Evolutionary conservation across 2,329 filamentous ascomycete genomes (phyloP).

Genomic region (Aspergillus pseudoglaucus): DNA sequence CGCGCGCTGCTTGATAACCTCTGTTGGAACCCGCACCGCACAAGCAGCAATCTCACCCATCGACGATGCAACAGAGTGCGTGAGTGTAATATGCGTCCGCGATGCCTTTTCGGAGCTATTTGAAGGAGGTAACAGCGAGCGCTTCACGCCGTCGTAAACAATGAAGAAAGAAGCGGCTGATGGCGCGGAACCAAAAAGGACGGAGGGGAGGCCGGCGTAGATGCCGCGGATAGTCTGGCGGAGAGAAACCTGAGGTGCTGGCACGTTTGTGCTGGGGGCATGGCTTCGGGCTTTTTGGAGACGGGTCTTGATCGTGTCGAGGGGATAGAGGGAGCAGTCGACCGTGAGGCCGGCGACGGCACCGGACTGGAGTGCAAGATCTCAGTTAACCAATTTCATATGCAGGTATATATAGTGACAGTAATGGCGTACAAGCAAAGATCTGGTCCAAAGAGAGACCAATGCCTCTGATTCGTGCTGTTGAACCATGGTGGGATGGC

Average conservation of each 20-base stretch:
- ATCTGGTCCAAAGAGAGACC: slow-evolving; percentile 40
- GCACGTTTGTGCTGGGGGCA: slow-evolving; percentile 50
- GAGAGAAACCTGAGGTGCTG: slow-evolving; percentile 57
- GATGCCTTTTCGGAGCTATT: slow-evolving; percentile 16
- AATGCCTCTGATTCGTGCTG: slow-evolving; percentile 26
- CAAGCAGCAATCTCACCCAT: slow-evolving; percentile 89
- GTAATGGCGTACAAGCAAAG: slow-evolving; percentile 27
- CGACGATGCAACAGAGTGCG: slow-evolving; percentile 80
- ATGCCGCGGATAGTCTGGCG: slow-evolving; percentile 85
- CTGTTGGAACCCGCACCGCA: slow-evolving; percentile 84
- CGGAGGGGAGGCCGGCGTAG: slow-evolving; percentile 85
- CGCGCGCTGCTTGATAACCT: slow-evolving; percentile 94
- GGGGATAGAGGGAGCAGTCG: slow-evolving; percentile 91
- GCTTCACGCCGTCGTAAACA: slow-evolving; percentile 76
- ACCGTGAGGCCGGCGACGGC: slow-evolving; percentile 91
- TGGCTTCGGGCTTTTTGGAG: slow-evolving; percentile 63
- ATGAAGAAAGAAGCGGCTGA: slow-evolving; percentile 96
- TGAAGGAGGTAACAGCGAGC: slow-evolving; percentile 28
- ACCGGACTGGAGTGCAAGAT: slow-evolving; percentile 56
- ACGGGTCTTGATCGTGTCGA: slow-evolving; percentile 97
- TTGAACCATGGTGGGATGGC: slow-evolving; percentile 18
- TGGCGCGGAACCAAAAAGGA: slow-evolving; percentile 84
- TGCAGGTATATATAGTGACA: not conserved
- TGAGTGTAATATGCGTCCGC: slow-evolving; percentile 35
- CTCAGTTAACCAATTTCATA: slow-evolving; percentile 4